Percentiles rank a stretch among this genome's conserved stretches.
phyloP scores from a whole-genome alignment of 2,329 filamentous ascomycete species.

The Calonectria hawksworthii region DNA sequence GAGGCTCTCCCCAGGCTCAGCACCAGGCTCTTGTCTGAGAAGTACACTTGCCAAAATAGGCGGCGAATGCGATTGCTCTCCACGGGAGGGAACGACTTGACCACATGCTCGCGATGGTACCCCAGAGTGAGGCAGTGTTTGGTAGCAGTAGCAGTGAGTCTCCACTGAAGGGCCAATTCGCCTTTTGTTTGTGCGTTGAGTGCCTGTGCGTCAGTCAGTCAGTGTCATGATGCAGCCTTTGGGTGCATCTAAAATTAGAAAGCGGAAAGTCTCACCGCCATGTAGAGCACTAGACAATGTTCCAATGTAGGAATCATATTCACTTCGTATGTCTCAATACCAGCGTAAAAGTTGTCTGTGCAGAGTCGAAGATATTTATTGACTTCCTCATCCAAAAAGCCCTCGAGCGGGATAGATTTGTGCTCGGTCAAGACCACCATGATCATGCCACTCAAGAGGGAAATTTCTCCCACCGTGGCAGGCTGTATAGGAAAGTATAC shows the following conservation, averaged over 20 bases:
- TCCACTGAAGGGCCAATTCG: neutral
- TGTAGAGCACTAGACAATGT: neutral
- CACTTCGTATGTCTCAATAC: neutral
- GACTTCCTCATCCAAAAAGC: neutral
- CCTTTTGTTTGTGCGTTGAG: neutral
- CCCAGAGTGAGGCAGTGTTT: neutral
- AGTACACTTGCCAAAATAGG: neutral
- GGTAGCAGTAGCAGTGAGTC: neutral
- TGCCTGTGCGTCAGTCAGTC: neutral
- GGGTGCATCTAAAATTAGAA: too few relatives aligned
- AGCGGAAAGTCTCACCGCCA: neutral
- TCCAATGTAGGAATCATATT: neutral
- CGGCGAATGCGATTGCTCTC: neutral
- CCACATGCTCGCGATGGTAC: neutral
- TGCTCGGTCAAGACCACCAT: neutral
- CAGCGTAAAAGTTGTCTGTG: neutral
- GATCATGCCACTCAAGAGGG: neutral
- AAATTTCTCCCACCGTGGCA: neutral
- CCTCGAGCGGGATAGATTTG: neutral
- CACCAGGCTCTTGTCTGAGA: neutral
- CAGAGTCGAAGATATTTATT: neutral
- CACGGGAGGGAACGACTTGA: neutral
- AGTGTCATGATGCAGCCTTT: neutral
- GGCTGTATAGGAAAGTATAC: neutral
- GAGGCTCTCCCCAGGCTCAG: neutral